Evolutionary conservation across 257 asterid genomes (phyloP), one percentile per base, ranked within the genome.

Genomic region (Solanum phureja): DNA sequence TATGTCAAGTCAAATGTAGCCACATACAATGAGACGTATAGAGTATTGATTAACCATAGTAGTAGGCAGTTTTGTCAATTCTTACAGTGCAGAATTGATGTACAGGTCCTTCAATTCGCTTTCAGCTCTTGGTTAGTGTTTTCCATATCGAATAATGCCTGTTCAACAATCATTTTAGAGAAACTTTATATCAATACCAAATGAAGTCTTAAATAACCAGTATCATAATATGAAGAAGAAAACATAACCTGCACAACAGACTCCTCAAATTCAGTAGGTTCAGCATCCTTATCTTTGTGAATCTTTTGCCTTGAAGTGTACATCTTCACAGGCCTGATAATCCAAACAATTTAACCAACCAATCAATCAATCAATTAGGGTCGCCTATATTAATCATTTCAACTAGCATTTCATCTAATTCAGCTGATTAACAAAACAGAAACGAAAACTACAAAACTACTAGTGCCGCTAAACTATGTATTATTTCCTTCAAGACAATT

Each of bases 51-150:
- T 16, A 52, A 52, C 21, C 60, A 52, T 16, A 5, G 21, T 49
- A 49, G 21, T 16, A 49, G 21, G 23, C 60, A 52, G 60, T 16
- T 52, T 52, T 52, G 23, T 52, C 60, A 52, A 52, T 52, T 52
- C 60, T 52, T 52, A 52, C 60, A 52, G 60, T 52, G 60, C 23
- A 52, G 23, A 52, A 38, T 83, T 89, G 87, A 89, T 89, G 86
- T 86, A 87, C 1, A 89, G 91, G 87, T 89, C 91, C 89, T 89
- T 89, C 89, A 89, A 86, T 35, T 89, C 91, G 87, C 91, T 75
- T 89, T 89, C 18, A 89, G 87, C 86, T 87, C 91, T 84, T 83
- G 91, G 86, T 89, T 87, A 27, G 91, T 89, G 71, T 83, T 89
- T 44, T 89, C 89, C 89, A 89, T 62, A 60, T 87, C 89, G 12